These are phyloP conservation scores for thale cress (Arabidopsis thaliana) DNA, from an alignment of 345 rosid species.

Conservation along the genomic window TAIR10.1 NC_003076.8:26809501-26810000, in stretches of 20 bases:
- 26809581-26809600: slow-evolving; percentile 98
- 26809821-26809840: slow-evolving; percentile 59
- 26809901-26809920: slow-evolving; percentile 37
- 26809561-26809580: slow-evolving; percentile 95
- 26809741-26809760: slow-evolving; percentile 41
- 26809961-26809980: neutral
- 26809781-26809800: slow-evolving; percentile 47
- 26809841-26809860: slow-evolving; percentile 68
- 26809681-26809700: slow-evolving; percentile 43
- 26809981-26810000: slow-evolving; percentile 11
- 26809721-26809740: slow-evolving; percentile 25
- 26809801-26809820: slow-evolving; percentile 33
- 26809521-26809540: slow-evolving; percentile 92
- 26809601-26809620: slow-evolving; percentile 99
- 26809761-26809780: slow-evolving; percentile 44
- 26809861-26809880: slow-evolving; percentile 26
- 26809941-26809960: slow-evolving; percentile 25
- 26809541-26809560: slow-evolving; percentile 98
- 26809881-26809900: slow-evolving; percentile 42
- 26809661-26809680: slow-evolving; percentile 50
- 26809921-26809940: slow-evolving; percentile 37
- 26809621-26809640: slow-evolving; percentile 79
- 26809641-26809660: slow-evolving; percentile 45
- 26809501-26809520: slow-evolving; percentile 96
- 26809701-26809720: slow-evolving; percentile 14